Conservation (phyloP, 345 rosid species). For the Citrus sp. region DNA sequence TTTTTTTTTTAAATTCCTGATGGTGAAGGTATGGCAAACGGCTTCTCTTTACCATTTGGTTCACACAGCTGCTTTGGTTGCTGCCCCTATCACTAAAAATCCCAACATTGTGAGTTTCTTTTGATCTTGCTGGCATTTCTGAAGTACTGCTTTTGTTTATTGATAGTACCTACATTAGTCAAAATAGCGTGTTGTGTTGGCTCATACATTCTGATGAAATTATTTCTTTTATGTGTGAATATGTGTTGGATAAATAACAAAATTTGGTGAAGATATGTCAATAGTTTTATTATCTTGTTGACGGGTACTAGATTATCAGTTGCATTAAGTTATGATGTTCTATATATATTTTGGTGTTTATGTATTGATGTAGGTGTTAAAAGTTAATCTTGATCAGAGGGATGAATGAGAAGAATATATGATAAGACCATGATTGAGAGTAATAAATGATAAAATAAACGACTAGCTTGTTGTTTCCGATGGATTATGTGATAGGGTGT, state of each 20-base stretch:
- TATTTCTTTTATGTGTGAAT: background rate
- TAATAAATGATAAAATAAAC: background rate
- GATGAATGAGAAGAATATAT: background rate
- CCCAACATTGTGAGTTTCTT: slow-evolving; percentile 58
- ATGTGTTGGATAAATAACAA: background rate
- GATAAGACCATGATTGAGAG: background rate
- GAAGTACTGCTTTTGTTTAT: too few relatives aligned
- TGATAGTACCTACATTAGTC: too few relatives aligned
- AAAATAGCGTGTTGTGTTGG: too few relatives aligned
- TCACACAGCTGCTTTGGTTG: slow-evolving; percentile 84
- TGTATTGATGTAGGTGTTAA: background rate
- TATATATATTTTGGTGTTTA: background rate
- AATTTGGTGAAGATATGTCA: too few relatives aligned
- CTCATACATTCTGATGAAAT: background rate
- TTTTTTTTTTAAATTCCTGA: background rate
- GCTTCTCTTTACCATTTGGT: slow-evolving; percentile 91
- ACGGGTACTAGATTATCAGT: background rate
- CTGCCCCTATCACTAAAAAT: slow-evolving; percentile 67
- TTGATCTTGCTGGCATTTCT: background rate
- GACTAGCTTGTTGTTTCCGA: background rate
- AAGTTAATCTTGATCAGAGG: background rate
- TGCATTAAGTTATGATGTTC: background rate
- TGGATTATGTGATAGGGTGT: background rate
- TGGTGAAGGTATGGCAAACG: slow-evolving; percentile 78
- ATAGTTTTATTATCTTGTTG: background rate